A percentile compares a stretch with the other conserved stretches of the same genome.
These are phyloP conservation scores for Candida maltosa DNA, from an alignment of 805 yeast species.

Conservation along the genomic window DNA sequence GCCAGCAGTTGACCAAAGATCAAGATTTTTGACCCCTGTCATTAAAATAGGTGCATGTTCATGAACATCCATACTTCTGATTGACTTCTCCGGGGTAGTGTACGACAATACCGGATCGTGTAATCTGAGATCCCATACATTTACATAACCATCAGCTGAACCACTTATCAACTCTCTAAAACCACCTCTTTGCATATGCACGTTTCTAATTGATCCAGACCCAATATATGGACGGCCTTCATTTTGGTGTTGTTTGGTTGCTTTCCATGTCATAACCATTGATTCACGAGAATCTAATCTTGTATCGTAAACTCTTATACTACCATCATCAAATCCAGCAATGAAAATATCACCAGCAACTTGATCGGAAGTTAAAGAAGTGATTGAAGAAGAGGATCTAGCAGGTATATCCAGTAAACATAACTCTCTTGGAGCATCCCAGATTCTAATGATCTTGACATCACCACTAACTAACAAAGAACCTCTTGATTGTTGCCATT, in stretches of 20 bases:
- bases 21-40: slow-evolving; percentile 77
- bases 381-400: slow-evolving; percentile 82
- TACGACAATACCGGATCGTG: slow-evolving; percentile 69
- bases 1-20: slow-evolving; percentile 85
- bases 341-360: slow-evolving; percentile 88
- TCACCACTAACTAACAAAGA: slow-evolving; percentile 91
- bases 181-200: slow-evolving; percentile 97
- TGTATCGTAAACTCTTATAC: slow-evolving; percentile 85
- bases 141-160: slow-evolving; percentile 74
- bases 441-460: slow-evolving; percentile 81
- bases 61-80: slow-evolving; percentile 76
- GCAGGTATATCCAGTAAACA: slow-evolving; percentile 88
- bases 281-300: slow-evolving; percentile 81
- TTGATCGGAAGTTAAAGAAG: slow-evolving; percentile 89
- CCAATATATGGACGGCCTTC: slow-evolving; percentile 1
- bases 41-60: slow-evolving; percentile 96
- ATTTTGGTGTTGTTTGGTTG: slow-evolving; percentile 13
- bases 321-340: slow-evolving; percentile 91
- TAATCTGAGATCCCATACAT: slow-evolving; percentile 85
- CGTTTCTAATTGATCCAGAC: slow-evolving; percentile 59
- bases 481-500: slow-evolving; percentile 97
- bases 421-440: slow-evolving; percentile 96
- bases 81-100: slow-evolving; percentile 49
- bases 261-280: slow-evolving; percentile 79
- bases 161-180: slow-evolving; percentile 86